phyloP scores from a whole-genome alignment of 2,329 filamentous ascomycete species.

The Ascochyta viciae-villosae region DNA sequence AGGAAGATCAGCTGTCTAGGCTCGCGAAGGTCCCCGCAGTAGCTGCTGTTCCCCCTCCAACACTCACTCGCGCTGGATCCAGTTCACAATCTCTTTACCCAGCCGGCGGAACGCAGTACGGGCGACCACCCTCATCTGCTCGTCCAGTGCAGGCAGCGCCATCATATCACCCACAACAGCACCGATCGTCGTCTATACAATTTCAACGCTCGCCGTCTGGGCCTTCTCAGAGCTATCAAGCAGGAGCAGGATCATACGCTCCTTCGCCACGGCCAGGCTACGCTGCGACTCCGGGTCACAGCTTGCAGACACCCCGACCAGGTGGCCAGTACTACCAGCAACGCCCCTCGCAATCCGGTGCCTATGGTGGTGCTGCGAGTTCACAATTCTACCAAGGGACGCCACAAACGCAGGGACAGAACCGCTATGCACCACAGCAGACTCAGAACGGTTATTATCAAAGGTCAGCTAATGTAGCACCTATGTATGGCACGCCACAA shows the following conservation, averaged over 20 bases:
- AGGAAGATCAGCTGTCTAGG: conserved; percentile 72
- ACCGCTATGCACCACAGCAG: conserved; percentile 41
- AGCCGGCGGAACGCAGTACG: conserved; percentile 38
- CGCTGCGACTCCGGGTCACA: conserved; percentile 37
- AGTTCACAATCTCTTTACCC: conserved; percentile 41
- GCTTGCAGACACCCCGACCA: conserved; percentile 43
- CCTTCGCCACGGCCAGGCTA: conserved; percentile 37
- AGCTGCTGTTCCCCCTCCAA: conserved; percentile 36
- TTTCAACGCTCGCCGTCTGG: conserved; percentile 45
- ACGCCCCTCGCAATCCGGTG: conserved; percentile 36
- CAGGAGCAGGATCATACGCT: conserved; percentile 38
- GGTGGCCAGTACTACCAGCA: conserved; percentile 42
- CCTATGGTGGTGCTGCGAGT: conserved; percentile 35
- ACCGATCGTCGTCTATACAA: conserved; percentile 47
- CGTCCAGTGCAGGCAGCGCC: conserved; percentile 40
- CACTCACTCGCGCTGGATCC: conserved; percentile 36
- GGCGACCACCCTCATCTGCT: conserved; percentile 35
- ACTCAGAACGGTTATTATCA: conserved; percentile 44
- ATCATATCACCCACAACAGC: conserved; percentile 46
- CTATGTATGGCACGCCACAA: conserved; percentile 44
- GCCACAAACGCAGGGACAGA: conserved; percentile 42
- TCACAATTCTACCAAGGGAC: conserved; percentile 46
- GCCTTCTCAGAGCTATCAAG: conserved; percentile 38
- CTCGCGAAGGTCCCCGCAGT: conserved; percentile 51
- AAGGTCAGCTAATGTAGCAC: conserved; percentile 42